These are phyloP conservation scores for Ambrosiella xylebori DNA, from an alignment of 2,329 filamentous ascomycete species.

Conservation along the genomic window DNA sequence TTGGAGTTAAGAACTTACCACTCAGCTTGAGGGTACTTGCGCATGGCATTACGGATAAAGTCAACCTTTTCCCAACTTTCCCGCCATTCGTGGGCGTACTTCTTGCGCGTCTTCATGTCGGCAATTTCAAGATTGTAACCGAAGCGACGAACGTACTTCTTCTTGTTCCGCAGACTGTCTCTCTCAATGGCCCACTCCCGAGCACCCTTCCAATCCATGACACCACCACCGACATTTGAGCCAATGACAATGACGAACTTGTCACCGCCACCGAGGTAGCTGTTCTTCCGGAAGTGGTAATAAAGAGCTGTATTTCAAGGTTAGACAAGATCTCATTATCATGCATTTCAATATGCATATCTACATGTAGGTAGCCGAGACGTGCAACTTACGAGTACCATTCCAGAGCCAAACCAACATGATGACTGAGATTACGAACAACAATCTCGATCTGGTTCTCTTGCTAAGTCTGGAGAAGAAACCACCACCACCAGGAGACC, in stretches of 20 bases:
- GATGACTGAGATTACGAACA: constrained; percentile 42
- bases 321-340: neutral
- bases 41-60: constrained; percentile 70
- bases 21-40: constrained; percentile 88
- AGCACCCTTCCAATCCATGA: constrained; percentile 98
- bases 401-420: constrained; percentile 50
- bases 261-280: constrained; percentile 62
- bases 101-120: constrained; percentile 97
- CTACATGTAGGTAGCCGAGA: neutral
- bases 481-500: constrained; percentile 22
- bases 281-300: constrained; percentile 52
- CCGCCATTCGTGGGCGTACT: constrained; percentile 96
- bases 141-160: constrained; percentile 70
- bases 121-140: constrained; percentile 92
- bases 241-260: constrained; percentile 89
- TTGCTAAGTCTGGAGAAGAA: constrained; percentile 39
- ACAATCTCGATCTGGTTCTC: constrained; percentile 45
- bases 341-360: neutral
- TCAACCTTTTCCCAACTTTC: constrained; percentile 99
- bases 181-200: constrained; percentile 96
- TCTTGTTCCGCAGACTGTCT: constrained; percentile 91
- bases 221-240: constrained; percentile 86
- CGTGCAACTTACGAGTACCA: constrained; percentile 47
- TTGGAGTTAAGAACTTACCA: constrained; percentile 47
- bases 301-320: constrained; percentile 26